Evolutionary conservation across 164 flowering plant species (phyloP), one percentile per base, ranked within the genome.

Genomic region (Piper betle): DNA sequence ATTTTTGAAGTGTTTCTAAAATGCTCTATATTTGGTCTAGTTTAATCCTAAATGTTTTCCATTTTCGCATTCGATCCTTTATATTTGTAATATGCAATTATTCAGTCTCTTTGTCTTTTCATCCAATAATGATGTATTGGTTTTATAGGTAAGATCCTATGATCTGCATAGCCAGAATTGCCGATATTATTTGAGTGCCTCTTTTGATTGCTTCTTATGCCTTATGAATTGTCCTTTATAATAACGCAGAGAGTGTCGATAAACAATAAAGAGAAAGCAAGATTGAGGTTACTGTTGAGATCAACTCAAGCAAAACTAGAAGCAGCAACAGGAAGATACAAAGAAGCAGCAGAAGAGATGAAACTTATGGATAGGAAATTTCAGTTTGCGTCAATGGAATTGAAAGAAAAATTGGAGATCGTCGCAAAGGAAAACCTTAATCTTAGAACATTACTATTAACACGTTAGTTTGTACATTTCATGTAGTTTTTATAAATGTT

Each of bases 281-380:
- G 83, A 71, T 75, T 76, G 3, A 77, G 80, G 61, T 83, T 89
- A 88, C 81, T 84, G 71, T 87, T 89, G 13, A 77, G 77, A 5
- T 66, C 78, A 58, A 71, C 83, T 12, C 93, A 86, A 64, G 78
- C 79, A 12, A 86, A 80, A 69, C 65, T 89, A 68, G 90, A 87
- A 41, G 81, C 84, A 3, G 69, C 73, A 37, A 73, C 81, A 8
- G 62, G 68, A 10, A 80, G 84, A 72, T 69, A 81, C 75, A 65
- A 53, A 40, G 83, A 92, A 66, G 69, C 73, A 19, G 39, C 67
- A 10, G 77, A 73, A 3, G 96, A 92, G 66, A 58, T 66, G 43
- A 78, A 67, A 19, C 48, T 61, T 40, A 84, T 89, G 96, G 62
- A 89, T 70, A 72, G 46, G 57, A 81, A 79, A 48, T 92, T 56